Percentiles rank a stretch among this genome's conserved stretches.
Conservation (phyloP, 495 filamentous ascomycete genomes). For the Rostrohypoxylon terebratum region DNA sequence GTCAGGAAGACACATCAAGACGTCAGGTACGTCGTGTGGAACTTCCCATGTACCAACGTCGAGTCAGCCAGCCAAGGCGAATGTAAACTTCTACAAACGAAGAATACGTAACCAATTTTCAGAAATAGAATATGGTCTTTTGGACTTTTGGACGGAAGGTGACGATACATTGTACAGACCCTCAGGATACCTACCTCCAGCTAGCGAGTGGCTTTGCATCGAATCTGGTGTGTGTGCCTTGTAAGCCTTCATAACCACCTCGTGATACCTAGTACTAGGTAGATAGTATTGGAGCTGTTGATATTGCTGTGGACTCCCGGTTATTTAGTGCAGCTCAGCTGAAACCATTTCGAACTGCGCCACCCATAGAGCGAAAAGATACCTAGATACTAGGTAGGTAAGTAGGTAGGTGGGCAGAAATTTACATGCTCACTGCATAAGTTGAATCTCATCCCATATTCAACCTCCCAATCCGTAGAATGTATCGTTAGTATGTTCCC, state of each 20-base stretch:
- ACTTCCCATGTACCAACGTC: neutral
- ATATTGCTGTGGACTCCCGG: slow-evolving; percentile 10
- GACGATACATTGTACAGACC: neutral
- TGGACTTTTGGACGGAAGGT: neutral
- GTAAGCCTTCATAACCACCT: slow-evolving; percentile 8
- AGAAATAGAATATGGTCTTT: neutral
- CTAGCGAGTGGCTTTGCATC: slow-evolving; percentile 13
- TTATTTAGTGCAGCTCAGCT: slow-evolving; percentile 34
- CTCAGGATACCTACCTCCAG: neutral
- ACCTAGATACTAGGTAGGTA: too few relatives aligned
- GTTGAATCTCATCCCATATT: neutral
- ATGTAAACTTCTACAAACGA: neutral
- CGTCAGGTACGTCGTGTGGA: neutral
- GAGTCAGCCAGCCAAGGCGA: neutral
- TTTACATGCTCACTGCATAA: slow-evolving; percentile 3
- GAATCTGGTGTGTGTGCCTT: slow-evolving; percentile 6
- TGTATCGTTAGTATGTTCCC: neutral
- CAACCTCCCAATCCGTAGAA: too few relatives aligned
- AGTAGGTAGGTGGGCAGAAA: neutral
- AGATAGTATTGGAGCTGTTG: slow-evolving; percentile 24
- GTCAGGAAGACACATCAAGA: neutral
- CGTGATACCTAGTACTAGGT: slow-evolving; percentile 25
- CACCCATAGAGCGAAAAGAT: neutral
- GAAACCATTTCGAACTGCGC: slow-evolving; percentile 33
- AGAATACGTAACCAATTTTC: neutral